Conservation (phyloP, 192 early-diverging fungal species). For the Coemansia sp. region DNA sequence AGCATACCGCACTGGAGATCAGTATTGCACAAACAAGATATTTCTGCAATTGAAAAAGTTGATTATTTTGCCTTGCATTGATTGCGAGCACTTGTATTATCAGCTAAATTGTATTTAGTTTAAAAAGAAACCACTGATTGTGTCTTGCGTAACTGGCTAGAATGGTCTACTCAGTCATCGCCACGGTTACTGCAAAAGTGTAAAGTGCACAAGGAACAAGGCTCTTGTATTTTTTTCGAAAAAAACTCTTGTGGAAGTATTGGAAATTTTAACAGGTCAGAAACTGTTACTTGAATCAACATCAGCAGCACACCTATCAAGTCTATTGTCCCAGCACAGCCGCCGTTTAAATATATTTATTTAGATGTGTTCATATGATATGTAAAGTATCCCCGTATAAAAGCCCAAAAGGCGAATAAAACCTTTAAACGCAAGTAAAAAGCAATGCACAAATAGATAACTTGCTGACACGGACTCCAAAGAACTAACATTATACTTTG, state of each 20-base stretch:
- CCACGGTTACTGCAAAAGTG: not conserved
- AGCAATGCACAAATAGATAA: not conserved
- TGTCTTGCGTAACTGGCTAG: not conserved
- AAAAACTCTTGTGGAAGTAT: not conserved
- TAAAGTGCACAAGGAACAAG: not conserved
- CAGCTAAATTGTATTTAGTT: not conserved
- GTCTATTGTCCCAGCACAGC: no score
- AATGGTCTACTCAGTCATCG: not conserved
- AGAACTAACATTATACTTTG: not conserved
- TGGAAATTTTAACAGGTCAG: not conserved
- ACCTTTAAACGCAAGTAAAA: not conserved
- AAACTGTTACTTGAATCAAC: not conserved
- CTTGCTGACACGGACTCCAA: not conserved
- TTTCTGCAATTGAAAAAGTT: not conserved
- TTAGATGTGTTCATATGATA: no score
- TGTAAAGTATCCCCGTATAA: no score
- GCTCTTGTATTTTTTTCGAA: not conserved
- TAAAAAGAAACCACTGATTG: not conserved
- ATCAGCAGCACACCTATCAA: no score
- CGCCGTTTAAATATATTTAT: no score
- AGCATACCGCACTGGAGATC: not conserved
- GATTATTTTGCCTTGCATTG: not conserved
- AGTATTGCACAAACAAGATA: not conserved
- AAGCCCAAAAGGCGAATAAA: no score
- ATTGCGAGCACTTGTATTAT: not conserved